Base-by-base conservation (phyloP, 1,284 basidiomycete species). In the Sporisorium exsertum region DNA sequence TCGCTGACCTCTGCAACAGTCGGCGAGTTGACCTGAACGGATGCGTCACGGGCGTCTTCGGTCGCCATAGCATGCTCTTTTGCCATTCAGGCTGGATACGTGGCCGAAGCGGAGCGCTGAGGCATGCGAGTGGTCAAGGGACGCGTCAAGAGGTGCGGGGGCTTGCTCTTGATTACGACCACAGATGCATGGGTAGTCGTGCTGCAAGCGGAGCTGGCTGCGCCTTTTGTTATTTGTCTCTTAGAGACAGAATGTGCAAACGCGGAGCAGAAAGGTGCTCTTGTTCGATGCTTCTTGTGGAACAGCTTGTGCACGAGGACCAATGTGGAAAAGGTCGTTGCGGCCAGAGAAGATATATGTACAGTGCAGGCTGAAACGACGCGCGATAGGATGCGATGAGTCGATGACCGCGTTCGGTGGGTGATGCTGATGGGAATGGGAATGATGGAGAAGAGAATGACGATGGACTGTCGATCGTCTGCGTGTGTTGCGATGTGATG, bases 21-120 rank as follows among this genome's bases (percentile, higher is more conserved):
- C 42, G 50, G 26, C 42, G 64, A 5, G 9, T 55, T 40, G 27
- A 51, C 69, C 40, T 49, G 55, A 51, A 37, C 60, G 52, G 55
- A 55, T 43, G 51, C 7, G 51, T 51, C 42, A 26, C 33, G 32
- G 15, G n/a, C 53, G 56, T 58, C 52, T 43, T 72, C 59, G 56
- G 40, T 49, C 64, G 63, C 69, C 69, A 72, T 72, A 52, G 61
- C 64, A 72, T 42, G 69, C 69, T 57, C 55, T 63, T 43, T 50
- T 52, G 56, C 51, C 56, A 46, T 37, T 42, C 29, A 52, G 59
- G 55, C 54, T 47, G 55, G 49, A 26, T 27, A 45, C n/a, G 20
- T 10, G 40, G 37, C 40, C 59, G 42, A 53, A 26, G 40, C 7
- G 24, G 52, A 43, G 26, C 40, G 26, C 24, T 50, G 33, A 26